Base-by-base conservation (phyloP, 2,329 filamentous ascomycete genomes). In the Thermomyces lanuginosus region DNA sequence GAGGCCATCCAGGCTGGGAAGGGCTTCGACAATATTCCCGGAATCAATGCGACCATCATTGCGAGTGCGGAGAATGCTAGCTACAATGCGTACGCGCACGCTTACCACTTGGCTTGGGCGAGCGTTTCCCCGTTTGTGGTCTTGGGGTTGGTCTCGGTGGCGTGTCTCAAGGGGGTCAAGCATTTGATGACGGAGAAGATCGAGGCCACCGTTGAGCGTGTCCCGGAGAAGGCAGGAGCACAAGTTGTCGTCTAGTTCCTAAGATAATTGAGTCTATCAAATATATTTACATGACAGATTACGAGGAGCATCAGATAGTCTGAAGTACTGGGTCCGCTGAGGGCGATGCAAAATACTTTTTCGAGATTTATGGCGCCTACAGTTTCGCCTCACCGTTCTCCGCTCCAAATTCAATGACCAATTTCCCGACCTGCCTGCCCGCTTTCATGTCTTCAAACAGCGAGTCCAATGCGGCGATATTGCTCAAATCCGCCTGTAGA, bases 371-470 rank as follows among this genome's bases (percentile, higher is more conserved):
- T 10, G 13, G 21, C 17, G 17, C 18, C 33, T 19, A 32, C 34
- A 58, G 38, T 43, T 56, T 58, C 38, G 52, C 56, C 27, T 43
- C 46, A 4, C 43, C 32, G 12, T 30, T 32, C 21, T 40, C 28
- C 26, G 49, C 50, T 16, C 50, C 62, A 41, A 84, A 66, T 41
- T 80, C 69, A 37, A 93, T 69, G 2, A 93, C 82, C 41, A 95
- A 53, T 56, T 95, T 95, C 7, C 86, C 89, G 60, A 95, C 92
- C 53, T 95, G 86, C 35, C 59, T 72, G 0, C 76, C 81, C 4
- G 71, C 68, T 47, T 79, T 81, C 71, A 95, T 92, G 26, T 92
- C 82, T 21, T 80, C 73, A 48, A 92, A 95, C 27, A 93, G 51
- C 0, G 61, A 63, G 33, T 95, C 72, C 28, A 95, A 79, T n/a